phyloP scores from a whole-genome alignment of 2,329 filamentous ascomycete species.

The Ophiostoma sp. region DNA sequence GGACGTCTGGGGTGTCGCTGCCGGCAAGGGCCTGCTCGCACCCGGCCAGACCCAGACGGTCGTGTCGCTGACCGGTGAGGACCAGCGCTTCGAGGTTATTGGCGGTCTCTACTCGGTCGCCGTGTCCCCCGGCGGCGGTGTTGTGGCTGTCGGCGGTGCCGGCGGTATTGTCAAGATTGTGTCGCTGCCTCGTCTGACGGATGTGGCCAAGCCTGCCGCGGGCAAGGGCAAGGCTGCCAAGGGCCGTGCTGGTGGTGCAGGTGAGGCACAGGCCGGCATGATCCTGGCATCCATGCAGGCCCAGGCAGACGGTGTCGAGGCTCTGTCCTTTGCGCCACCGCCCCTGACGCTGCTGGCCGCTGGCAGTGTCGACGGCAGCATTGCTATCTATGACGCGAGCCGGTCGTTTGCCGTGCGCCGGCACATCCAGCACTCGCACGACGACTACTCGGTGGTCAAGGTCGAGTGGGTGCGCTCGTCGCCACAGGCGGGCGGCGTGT shows the following conservation, averaged over 20 bases:
- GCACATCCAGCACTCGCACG: conserved; percentile 76
- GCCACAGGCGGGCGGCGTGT: conserved; percentile 17
- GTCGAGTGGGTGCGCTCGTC: conserved; percentile 67
- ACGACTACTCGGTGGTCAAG: conserved; percentile 86
- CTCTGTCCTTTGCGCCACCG: conserved; percentile 58
- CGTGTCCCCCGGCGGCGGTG: conserved; percentile 70
- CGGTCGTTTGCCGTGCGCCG: conserved; percentile 82
- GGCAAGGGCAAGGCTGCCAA: conserved; percentile 16
- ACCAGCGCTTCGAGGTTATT: conserved; percentile 87
- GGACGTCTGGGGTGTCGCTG: conserved; percentile 80
- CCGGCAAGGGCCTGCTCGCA: conserved; percentile 46
- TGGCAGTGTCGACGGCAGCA: conserved; percentile 67
- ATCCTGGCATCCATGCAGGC: conserved; percentile 81
- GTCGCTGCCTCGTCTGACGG: conserved; percentile 63
- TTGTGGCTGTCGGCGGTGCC: conserved; percentile 82
- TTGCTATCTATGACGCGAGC: conserved; percentile 80
- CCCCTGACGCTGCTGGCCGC: conserved; percentile 54
- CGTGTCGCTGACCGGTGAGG: conserved; percentile 69
- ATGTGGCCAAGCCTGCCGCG: background rate
- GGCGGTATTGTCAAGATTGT: conserved; percentile 81
- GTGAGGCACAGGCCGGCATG: conserved; percentile 39
- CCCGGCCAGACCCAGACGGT: conserved; percentile 55
- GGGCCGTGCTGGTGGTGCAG: conserved; percentile 27
- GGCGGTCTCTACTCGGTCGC: conserved; percentile 87
- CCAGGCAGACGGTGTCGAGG: conserved; percentile 72